Conservation (phyloP, 2,329 filamentous ascomycete genomes). For the Cryphonectria parasitica region DNA sequence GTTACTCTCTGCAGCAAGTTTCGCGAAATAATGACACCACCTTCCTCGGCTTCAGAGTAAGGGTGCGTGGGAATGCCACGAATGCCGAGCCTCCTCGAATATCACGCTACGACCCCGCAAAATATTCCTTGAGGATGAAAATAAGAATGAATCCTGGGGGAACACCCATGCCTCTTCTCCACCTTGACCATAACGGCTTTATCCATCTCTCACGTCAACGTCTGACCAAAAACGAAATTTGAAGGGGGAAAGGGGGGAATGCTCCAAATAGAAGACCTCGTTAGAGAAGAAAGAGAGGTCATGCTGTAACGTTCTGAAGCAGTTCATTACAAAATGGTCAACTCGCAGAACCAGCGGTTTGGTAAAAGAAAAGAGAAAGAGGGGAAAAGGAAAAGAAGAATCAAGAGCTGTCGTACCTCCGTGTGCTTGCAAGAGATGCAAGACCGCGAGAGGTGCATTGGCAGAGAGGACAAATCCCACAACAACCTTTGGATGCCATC, state of each 20-base stretch:
- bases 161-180: neutral
- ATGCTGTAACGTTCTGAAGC: neutral
- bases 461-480: neutral
- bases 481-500: neutral
- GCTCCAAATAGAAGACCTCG: neutral
- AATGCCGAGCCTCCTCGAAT: neutral
- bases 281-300: neutral
- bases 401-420: neutral
- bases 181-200: neutral
- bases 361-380: no score
- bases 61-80: neutral
- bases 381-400: neutral
- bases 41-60: neutral
- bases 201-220: neutral
- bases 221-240: neutral
- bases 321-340: neutral
- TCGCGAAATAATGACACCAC: neutral
- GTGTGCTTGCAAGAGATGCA: neutral
- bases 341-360: no score
- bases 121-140: neutral
- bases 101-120: neutral
- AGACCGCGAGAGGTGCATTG: neutral
- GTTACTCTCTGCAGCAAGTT: neutral
- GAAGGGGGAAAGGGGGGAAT: neutral
- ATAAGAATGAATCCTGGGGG: neutral